Evolutionary conservation across 1,139 yeast genomes (phyloP), one percentile per base, ranked within the genome.

Genomic region (Debaryomyces udenii): DNA sequence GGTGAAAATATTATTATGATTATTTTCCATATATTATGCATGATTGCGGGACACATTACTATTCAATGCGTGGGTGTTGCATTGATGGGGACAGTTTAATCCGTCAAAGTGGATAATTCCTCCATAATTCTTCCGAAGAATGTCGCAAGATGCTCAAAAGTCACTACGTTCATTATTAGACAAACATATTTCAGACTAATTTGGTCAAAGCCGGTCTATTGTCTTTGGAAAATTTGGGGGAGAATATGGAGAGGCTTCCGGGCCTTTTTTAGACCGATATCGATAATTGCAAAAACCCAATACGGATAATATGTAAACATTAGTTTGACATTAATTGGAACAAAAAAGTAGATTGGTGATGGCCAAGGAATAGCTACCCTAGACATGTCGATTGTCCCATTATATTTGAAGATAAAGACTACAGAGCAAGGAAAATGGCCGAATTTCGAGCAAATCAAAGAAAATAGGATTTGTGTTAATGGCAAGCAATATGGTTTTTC

Each of bases 331-430:
- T 20, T 20, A 5, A 6, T 6, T 7, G 5, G 22, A 20, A 7
- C 22, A 20, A 20, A 20, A 7, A 20, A 20, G 22, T 7, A 6
- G 5, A 7, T 20, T 20, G 7, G 22, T 6, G 22, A 20, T 20
- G 22, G 5, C 7, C 22, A 20, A 7, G 7, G 22, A 20, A 20
- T 5, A 28, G 20, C 14, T 16, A 10, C 17, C 29, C 10, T 7
- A 30, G 23, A 13, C 23, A 42, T 37, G 45, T 29, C 39, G 6
- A 32, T 56, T 16, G 56, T 62, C 27, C 63, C 66, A 15, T 46
- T 62, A 27, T 62, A 52, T 41, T 49, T 62, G 36, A 61, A 61
- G 45, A 37, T 62, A 11, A 62, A 59, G 45, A 57, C 55, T 6
- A 44, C 41, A 3, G 34, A 30, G 26, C 13, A 33, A 22, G 47